Percentiles rank a stretch among this genome's conserved stretches.
Conservation (phyloP, 306 rosid species). For the Fragaria vesca region DNA sequence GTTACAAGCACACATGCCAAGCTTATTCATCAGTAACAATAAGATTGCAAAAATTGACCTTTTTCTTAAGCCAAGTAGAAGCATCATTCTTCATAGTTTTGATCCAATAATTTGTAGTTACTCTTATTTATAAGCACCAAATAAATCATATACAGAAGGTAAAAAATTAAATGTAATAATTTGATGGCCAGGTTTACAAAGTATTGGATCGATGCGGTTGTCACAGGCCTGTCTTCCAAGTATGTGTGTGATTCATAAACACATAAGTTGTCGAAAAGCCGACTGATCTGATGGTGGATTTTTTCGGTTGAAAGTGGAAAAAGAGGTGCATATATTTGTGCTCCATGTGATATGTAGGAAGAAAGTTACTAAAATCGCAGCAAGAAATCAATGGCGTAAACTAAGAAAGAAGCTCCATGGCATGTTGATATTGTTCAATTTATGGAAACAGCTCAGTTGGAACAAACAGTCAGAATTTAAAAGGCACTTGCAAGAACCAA, state of each 20-base stretch:
- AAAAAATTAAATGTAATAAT: neutral
- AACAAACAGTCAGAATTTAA: conserved; percentile 49
- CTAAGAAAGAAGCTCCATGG: conserved; percentile 48
- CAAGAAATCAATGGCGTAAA: conserved; percentile 40
- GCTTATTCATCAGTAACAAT: conserved; percentile 3
- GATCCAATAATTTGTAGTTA: conserved; percentile 44
- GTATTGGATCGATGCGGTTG: conserved; percentile 30
- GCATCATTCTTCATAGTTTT: conserved; percentile 50
- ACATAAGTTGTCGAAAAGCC: conserved; percentile 31
- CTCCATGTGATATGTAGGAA: conserved; percentile 53
- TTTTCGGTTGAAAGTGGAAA: conserved; percentile 32
- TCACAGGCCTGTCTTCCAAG: conserved; percentile 33
- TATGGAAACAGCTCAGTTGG: conserved; percentile 38
- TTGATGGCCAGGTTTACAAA: conserved; percentile 27
- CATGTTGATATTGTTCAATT: conserved; percentile 35
- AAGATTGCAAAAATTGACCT: conserved; percentile 15
- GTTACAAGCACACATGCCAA: neutral
- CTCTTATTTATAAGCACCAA: conserved; percentile 21
- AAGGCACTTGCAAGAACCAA: conserved; percentile 48
- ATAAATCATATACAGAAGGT: neutral
- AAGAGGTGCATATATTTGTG: conserved; percentile 42
- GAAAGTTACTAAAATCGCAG: conserved; percentile 33
- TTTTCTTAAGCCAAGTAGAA: conserved; percentile 45
- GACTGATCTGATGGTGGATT: conserved; percentile 29
- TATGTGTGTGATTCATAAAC: conserved; percentile 32